Conservation (phyloP, 306 rosid species). For the Mucuna pruriens region DNA sequence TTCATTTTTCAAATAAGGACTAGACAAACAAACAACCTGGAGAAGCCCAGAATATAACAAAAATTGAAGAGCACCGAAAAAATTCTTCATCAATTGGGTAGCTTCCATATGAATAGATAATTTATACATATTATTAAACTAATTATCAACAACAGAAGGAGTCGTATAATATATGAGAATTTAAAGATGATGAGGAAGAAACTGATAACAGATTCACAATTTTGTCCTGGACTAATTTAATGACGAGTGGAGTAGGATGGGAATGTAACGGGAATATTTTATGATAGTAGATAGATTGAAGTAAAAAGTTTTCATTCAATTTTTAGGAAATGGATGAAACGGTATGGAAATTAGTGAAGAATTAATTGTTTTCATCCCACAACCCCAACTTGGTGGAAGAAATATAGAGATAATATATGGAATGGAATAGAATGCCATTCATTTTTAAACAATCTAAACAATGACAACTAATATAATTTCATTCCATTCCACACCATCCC, state of each 20-base stretch:
- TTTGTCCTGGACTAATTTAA: conserved; percentile 5
- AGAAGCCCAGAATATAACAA: conserved; percentile 16
- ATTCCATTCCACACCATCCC: background rate
- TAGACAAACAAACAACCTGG: conserved; percentile 5
- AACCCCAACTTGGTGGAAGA: background rate
- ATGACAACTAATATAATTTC: background rate
- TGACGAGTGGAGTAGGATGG: background rate
- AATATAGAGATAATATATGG: background rate
- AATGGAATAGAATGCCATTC: background rate
- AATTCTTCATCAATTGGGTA: background rate
- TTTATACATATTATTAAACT: conserved; percentile 3
- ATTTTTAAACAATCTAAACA: background rate
- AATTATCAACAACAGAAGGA: background rate
- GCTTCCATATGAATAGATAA: background rate
- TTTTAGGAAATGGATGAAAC: background rate
- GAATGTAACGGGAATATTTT: background rate
- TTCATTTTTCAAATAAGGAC: conserved; percentile 47
- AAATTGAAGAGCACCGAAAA: background rate
- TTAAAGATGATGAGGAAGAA: conserved; percentile 12
- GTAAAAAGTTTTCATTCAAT: background rate
- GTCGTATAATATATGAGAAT: background rate
- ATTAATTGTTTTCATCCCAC: background rate
- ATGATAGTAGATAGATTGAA: background rate
- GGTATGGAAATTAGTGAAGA: background rate
- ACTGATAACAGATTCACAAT: background rate